Evolutionary conservation across 805 yeast species (phyloP), one percentile per base, ranked within the genome.

Genomic region (Kazachstania bromeliacearum): DNA sequence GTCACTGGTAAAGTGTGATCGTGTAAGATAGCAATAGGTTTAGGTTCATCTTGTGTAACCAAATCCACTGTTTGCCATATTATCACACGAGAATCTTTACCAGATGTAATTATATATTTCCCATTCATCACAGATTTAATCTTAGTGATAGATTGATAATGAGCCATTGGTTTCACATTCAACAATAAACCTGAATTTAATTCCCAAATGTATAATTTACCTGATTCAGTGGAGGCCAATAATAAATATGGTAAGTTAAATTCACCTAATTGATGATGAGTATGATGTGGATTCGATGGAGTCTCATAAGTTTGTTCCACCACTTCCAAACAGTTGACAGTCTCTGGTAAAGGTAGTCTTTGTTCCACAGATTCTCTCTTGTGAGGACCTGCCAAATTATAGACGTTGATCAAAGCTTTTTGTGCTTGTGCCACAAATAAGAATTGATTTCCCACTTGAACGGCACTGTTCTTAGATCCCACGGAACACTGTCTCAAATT

Each of bases 181-280:
- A 88, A 51, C 32, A 92, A 65, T 17, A 73, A 60, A 0, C 97
- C 97, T 2, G 92, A 79, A 7, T 68, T 58, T 35, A 88, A 53
- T 48, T 85, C 95, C 97, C 97, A 89, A 1, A 88, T 57, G 51
- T 82, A 82, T 12, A 92, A 43, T 45, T 77, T 73, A 9, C 97
- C 97, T n/a, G 59, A 43, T 25, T 49, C 48, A 1, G 60, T 79
- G 51, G 40, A 65, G 53, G 36, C 92, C 69, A 41, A 89, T 87
- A 92, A 57, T 27, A 83, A 53, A 70, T 81, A 79, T 15, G 81
- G 80, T 26, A 70, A 51, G 42, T 73, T 62, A 52, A 67, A 71
- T 31, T 52, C 59, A 4, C 76, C 69, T 15, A 51, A 36, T 12
- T 44, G 41, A 17, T 42, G 44, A n/a, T 21, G 10, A 7, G 20